Base-by-base conservation (phyloP, 768 basidiomycete species). In the Trametes punicea region DNA sequence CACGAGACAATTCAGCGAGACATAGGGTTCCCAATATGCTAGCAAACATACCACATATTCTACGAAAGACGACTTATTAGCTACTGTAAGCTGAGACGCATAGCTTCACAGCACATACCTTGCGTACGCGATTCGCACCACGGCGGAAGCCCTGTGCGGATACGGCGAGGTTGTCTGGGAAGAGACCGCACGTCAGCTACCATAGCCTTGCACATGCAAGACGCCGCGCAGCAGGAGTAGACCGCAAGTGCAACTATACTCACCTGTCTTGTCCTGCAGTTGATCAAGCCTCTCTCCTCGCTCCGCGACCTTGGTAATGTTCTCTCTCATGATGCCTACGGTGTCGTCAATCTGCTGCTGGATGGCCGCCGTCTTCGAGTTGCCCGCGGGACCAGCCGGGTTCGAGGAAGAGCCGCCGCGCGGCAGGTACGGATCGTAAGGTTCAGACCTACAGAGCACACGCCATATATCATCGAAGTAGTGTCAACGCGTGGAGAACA, bases 101-200 rank as follows among this genome's bases (percentile, higher is more conserved):
- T 23, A 30, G 30, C 6, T 25, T 6, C n/a, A n/a, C n/a, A n/a
- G n/a, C n/a, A 78, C 83, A 63, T 67, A 94, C 93, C 83, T 98
- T 99, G 71, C 97, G 86, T 50, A 99, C 97, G 58, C 92, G 81
- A 76, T 98, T 98, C 49, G 97, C 97, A 62, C 97, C 95, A 62
- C 93, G 82, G 60, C 94, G 87, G 84, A 99, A 99, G 25, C 94
- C 93, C 76, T 99, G 96, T n/a, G 97, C 97, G 23, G 94, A 97
- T 38, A 96, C 91, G 27, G 97, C 96, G 53, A 99, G 83, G 69
- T 88, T 97, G 74, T 99, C 97, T 97, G 40, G 3, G 18, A 42
- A 46, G 15, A 10, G 25, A 13, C 20, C 21, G 25, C 42, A 42
- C 25, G 48, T 57, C 8, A 63, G 56, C 41, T 7, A 42, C 9